phyloP scores from a whole-genome alignment of 2,329 filamentous ascomycete genomes.

The Sporothrix luriei region DNA sequence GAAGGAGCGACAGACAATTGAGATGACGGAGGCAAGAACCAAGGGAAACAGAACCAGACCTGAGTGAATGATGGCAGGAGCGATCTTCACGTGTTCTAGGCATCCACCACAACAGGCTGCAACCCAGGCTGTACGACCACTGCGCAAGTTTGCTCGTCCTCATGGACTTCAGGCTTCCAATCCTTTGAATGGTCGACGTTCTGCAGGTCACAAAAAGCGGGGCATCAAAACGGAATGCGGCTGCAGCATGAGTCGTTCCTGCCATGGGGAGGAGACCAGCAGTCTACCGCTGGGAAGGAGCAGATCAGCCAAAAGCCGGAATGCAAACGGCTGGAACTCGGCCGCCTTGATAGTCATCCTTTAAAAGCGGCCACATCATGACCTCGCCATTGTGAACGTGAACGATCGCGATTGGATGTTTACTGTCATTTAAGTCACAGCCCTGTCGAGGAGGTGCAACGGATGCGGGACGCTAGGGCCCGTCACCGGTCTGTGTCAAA shows the following conservation, averaged over 20 bases:
- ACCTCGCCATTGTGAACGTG: neutral
- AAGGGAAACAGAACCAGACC: neutral
- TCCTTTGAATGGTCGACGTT: neutral
- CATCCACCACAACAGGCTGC: constrained; percentile 24
- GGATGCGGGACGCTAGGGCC: neutral
- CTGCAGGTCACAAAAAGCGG: constrained; percentile 9
- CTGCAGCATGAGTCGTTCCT: neutral
- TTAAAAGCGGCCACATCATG: neutral
- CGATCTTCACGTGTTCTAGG: constrained; percentile 26
- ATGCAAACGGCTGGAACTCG: neutral
- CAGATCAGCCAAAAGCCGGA: neutral
- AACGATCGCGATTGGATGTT: neutral
- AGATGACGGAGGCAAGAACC: neutral
- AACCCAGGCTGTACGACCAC: neutral
- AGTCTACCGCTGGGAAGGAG: neutral
- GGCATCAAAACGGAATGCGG: constrained; percentile 8
- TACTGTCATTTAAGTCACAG: neutral
- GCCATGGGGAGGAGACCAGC: neutral
- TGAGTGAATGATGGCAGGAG: neutral
- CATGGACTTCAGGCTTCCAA: constrained; percentile 13
- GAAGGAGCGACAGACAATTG: neutral
- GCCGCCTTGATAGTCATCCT: neutral
- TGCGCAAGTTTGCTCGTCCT: neutral
- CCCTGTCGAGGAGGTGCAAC: neutral
- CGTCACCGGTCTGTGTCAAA: neutral